Percentiles rank a stretch among this genome's conserved stretches.
phyloP scores from a whole-genome alignment of 2,329 filamentous ascomycete genomes.

The Biscogniauxia sp. region DNA sequence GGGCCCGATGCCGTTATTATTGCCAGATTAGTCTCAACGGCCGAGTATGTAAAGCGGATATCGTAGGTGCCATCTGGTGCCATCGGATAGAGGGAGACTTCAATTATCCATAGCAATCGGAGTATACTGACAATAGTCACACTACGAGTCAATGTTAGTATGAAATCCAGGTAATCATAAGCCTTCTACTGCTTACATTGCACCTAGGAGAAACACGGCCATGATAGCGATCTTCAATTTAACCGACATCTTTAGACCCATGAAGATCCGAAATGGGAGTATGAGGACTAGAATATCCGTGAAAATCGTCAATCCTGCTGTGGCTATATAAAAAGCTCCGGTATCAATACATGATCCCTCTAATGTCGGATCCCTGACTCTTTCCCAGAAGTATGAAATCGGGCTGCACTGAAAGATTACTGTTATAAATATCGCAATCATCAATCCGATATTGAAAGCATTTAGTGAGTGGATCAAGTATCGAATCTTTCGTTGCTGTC shows the following conservation, averaged over 20 bases:
- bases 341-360: constrained; percentile 34
- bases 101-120: constrained; percentile 23
- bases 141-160: constrained; percentile 16
- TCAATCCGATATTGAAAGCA: constrained; percentile 31
- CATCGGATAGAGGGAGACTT: background rate
- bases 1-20: constrained; percentile 43
- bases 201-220: constrained; percentile 39
- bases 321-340: constrained; percentile 33
- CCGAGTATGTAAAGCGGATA: constrained; percentile 36
- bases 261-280: constrained; percentile 41
- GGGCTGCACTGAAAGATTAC: constrained; percentile 41
- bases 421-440: constrained; percentile 29
- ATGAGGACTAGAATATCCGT: constrained; percentile 40
- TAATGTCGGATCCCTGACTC: constrained; percentile 3
- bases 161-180: no score
- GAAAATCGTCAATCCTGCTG: constrained; percentile 38
- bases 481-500: constrained; percentile 35
- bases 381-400: constrained; percentile 34
- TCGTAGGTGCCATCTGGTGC: constrained; percentile 23
- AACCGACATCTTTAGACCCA: constrained; percentile 38
- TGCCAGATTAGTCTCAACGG: constrained; percentile 41
- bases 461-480: constrained; percentile 32
- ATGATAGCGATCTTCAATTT: constrained; percentile 39
- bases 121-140: constrained; percentile 36
- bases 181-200: constrained; percentile 30